These are phyloP conservation scores for Gnaphalium uliginosum DNA, from an alignment of 129 eudicot genomes.

Conservation along the genomic window DNA sequence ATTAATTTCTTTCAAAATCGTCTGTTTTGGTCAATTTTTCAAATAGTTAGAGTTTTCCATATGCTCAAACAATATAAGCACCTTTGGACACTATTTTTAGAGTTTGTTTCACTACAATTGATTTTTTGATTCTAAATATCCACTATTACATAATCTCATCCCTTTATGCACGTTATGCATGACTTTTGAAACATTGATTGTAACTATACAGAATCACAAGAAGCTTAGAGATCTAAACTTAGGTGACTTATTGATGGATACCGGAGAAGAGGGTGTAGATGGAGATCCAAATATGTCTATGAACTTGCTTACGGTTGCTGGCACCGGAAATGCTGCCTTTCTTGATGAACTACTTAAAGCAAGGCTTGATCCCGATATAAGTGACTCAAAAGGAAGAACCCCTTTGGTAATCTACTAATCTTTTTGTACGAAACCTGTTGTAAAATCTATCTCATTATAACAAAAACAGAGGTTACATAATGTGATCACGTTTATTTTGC, in stretches of 20 bases:
- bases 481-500: not conserved
- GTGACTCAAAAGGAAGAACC: constrained; percentile 84
- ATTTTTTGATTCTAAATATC: not conserved
- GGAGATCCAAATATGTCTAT: constrained; percentile 74
- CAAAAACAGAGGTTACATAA: not conserved
- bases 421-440: not conserved
- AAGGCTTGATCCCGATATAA: constrained; percentile 73
- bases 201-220: constrained; percentile 61
- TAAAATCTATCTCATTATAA: not conserved
- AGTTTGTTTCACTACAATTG: no score
- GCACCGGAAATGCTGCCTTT: constrained; percentile 87
- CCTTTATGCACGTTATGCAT: constrained; percentile 2
- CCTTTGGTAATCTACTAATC: constrained; percentile 62
- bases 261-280: constrained; percentile 58
- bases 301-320: constrained; percentile 73
- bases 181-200: constrained; percentile 12
- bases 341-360: constrained; percentile 90
- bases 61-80: not conserved
- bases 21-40: not conserved
- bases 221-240: constrained; percentile 66
- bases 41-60: not conserved
- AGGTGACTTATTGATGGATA: constrained; percentile 61
- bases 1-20: not conserved
- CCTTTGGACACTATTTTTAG: not conserved
- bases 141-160: not conserved